Conservation (phyloP, 1,284 basidiomycete genomes). For the Ceratorhiza oryzae-sativae region DNA sequence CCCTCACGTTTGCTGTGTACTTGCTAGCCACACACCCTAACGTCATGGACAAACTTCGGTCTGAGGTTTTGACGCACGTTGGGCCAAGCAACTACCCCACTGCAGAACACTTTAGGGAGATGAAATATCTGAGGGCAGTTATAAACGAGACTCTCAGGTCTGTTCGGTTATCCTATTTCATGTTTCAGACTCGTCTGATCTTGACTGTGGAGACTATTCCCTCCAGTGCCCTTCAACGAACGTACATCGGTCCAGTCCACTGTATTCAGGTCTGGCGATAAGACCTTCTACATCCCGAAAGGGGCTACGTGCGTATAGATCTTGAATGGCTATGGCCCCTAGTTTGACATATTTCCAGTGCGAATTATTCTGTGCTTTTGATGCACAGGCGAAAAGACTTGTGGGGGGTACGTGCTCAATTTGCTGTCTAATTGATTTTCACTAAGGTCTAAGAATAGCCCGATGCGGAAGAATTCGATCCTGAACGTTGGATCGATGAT, state of each 20-base stretch:
- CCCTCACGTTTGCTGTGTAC: conserved; percentile 62
- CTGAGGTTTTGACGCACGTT: conserved; percentile 61
- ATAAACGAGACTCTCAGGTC: conserved; percentile 55
- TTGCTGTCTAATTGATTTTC: background rate
- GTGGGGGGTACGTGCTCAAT: conserved; percentile 47
- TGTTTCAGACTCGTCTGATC: background rate
- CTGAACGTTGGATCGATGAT: conserved; percentile 66
- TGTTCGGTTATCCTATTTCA: background rate
- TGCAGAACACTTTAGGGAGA: conserved; percentile 62
- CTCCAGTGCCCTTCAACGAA: conserved; percentile 55
- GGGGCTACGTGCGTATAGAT: conserved; percentile 38
- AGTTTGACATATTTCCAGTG: conserved; percentile 45
- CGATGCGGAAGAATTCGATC: conserved; percentile 61
- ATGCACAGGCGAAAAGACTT: conserved; percentile 47
- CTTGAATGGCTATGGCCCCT: background rate
- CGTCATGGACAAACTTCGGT: conserved; percentile 56
- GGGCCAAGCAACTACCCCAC: conserved; percentile 56
- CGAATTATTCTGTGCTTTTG: conserved; percentile 43
- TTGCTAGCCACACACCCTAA: conserved; percentile 59
- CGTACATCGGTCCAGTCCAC: conserved; percentile 26
- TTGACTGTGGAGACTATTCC: conserved; percentile 56
- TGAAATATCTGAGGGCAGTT: conserved; percentile 66
- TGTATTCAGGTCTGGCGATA: conserved; percentile 44
- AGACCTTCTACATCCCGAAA: conserved; percentile 51
- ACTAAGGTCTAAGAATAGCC: conserved; percentile 13